A percentile compares a stretch with the other conserved stretches of the same genome.
These are phyloP conservation scores for Secale cereale DNA, from an alignment of 176 grass and related monocot genomes.

Conservation along the genomic window DNA sequence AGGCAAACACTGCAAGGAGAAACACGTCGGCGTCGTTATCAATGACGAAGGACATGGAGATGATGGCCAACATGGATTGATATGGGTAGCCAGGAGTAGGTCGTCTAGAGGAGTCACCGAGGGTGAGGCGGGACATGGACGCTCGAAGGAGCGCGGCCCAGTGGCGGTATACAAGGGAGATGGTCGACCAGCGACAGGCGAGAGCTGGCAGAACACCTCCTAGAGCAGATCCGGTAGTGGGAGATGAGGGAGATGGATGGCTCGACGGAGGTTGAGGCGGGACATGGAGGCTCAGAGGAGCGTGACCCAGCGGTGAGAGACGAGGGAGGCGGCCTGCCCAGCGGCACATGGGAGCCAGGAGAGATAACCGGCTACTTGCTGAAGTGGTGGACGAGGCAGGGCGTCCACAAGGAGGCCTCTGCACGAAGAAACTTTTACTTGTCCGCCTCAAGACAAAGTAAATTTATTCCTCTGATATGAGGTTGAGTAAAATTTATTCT, in stretches of 20 bases:
- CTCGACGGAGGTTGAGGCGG: constrained; percentile 14
- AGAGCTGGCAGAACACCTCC: background rate
- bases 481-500: too few species aligned
- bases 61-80: constrained; percentile 52
- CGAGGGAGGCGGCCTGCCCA: constrained; percentile 51
- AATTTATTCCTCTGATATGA: too few species aligned
- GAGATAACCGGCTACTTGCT: too few species aligned
- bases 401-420: too few species aligned
- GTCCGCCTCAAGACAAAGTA: too few species aligned
- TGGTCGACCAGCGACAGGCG: constrained; percentile 34
- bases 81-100: constrained; percentile 62
- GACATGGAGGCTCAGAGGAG: constrained; percentile 58
- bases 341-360: constrained; percentile 34
- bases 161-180: constrained; percentile 45
- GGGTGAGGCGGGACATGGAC: constrained; percentile 44
- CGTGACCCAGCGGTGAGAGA: constrained; percentile 74
- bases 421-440: too few species aligned
- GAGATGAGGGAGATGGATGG: too few species aligned
- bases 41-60: background rate
- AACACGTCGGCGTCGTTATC: constrained; percentile 26
- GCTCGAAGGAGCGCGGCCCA: constrained; percentile 66
- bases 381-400: too few species aligned
- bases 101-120: constrained; percentile 31
- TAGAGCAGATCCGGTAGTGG: too few species aligned
- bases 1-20: constrained; percentile 39